Evolutionary conservation across 306 rosid genomes (phyloP), one percentile per base, ranked within the genome.

Genomic region (Lablab purpureus): DNA sequence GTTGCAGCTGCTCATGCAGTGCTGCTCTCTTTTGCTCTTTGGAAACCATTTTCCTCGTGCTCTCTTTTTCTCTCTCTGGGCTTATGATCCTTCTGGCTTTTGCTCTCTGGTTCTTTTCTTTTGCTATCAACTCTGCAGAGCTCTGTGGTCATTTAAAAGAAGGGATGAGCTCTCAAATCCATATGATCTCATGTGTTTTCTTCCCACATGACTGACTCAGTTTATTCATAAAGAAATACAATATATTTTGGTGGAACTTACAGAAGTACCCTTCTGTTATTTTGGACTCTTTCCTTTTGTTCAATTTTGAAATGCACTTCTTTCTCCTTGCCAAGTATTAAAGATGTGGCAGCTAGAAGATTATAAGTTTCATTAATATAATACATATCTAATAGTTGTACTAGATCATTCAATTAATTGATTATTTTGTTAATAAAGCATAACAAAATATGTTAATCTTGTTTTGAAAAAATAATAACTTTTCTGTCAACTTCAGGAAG

Each of bases 1-100:
- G 88, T 81, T 93, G 98, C 70, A 95, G 93, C 88, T 95, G 91
- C 88, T 95, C 97, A 87, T 93, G 94, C 86, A 93, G 94, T 81
- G 77, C 89, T 82, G 88, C 89, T 76, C 87, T 87, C 91, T 90
- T 91, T 87, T 83, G 98, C 93, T 93, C 97, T 86, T 90, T 93
- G 78, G 99, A 91, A 79, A 89, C 93, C 99, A 95, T 94, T 74
- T 58, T 83, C 73, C 5, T 18, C 65, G 10, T 67, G 36, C 6
- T 62, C 58, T 74, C 43, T 63, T 13, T 63, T 7, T 60, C 25
- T 85, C 47, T 50, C 55, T 51, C 34, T 65, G 12, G 37, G 25
- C 70, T 67, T 73, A 4, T 41, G 52, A 66, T 56, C 67, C 8
- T 60, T 55, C 70, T 70, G 63, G 37, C 47, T 79, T 27, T 62